Base-by-base conservation (phyloP, 768 basidiomycete genomes). In the Udeniomyces megalosporus region DNA sequence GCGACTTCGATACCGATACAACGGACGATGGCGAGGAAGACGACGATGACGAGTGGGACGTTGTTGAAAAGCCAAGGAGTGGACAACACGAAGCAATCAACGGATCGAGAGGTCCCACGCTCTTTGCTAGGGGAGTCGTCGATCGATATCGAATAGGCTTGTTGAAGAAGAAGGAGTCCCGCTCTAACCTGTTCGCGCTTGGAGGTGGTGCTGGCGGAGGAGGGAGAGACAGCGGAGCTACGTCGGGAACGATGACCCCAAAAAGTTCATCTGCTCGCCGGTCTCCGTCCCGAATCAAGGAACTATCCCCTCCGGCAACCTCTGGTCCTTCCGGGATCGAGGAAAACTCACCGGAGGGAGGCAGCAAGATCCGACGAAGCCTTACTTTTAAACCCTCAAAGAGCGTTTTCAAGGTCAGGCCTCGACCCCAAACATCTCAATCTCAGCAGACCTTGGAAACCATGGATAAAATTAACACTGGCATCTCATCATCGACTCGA, bases 111-210 rank as follows among this genome's bases (percentile, higher is more conserved):
- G 87, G 82, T 7, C 80, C 82, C 22, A 90, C 84, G 70, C 78
- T 91, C 44, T 91, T 90, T 70, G 84, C 89, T 47, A 82, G 88
- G n/a, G 89, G 89, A 5, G 86, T 91, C 52, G 87, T 90, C 56
- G 89, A 93, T 71, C 79, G 85, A 58, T 93, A 92, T 71, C 79
- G 81, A 61, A 76, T 93, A 57, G 68, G 63, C 17, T 44, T 59
- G 12, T 24, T 64, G 32, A 60, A 55, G 45, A 60, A 50, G 24
- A 53, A 55, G 52, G 58, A 59, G 28, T 60, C 53, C 29, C 53
- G 31, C 8, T 35, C 32, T 20, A 31, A n/a, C 31, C n/a, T n/a
- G n/a, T n/a, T n/a, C n/a, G n/a, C n/a, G n/a, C n/a, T n/a, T n/a
- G n/a, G n/a, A n/a, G n/a, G n/a, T n/a, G n/a, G n/a, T n/a, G n/a